Percentiles rank a stretch among this genome's conserved stretches.
Evolutionary conservation across 1,139 yeast genomes (phyloP).

Genomic region (Sugiyamaella castrensis): DNA sequence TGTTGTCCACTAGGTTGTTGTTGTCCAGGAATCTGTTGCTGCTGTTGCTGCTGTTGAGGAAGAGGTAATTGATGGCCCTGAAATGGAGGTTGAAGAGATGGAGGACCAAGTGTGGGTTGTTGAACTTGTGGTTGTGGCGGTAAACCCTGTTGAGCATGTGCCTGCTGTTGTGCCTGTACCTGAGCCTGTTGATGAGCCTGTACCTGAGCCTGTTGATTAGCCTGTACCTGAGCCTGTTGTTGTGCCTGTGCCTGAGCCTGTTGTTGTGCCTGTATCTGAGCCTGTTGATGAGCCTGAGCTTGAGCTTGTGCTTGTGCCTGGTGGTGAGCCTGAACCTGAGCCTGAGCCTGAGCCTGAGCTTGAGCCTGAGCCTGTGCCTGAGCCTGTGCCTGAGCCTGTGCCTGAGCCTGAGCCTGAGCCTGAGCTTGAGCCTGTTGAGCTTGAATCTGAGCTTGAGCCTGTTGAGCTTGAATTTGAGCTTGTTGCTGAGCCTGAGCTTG

Average conservation of each 20-base stretch:
- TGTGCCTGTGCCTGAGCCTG: too few relatives aligned
- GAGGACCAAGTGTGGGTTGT: constrained; percentile 15
- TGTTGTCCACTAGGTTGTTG: constrained; percentile 15
- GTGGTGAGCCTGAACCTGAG: too few relatives aligned
- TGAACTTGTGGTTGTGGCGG: constrained; percentile 14
- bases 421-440: constrained; percentile 11
- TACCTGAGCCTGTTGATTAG: constrained; percentile 11
- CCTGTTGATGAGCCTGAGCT: too few relatives aligned
- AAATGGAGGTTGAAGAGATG: constrained; percentile 16
- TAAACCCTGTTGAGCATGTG: constrained; percentile 14
- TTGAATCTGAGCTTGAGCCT: constrained; percentile 12
- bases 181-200: constrained; percentile 14
- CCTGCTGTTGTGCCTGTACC: constrained; percentile 14
- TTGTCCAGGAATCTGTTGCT: constrained; percentile 10
- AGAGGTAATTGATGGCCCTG: constrained; percentile 16
- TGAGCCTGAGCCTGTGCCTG: constrained; percentile 16
- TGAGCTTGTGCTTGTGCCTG: too few relatives aligned
- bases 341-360: constrained; percentile 28
- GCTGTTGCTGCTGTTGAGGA: constrained; percentile 17
- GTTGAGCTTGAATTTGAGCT: constrained; percentile 12
- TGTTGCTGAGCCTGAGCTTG: constrained; percentile 9
- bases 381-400: constrained; percentile 10
- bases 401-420: constrained; percentile 12
- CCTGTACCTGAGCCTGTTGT: constrained; percentile 10
- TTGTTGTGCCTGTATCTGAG: constrained; percentile 12